Conservation (phyloP, 371 early-diverging fungal species). For the Entomophthora muscae region DNA sequence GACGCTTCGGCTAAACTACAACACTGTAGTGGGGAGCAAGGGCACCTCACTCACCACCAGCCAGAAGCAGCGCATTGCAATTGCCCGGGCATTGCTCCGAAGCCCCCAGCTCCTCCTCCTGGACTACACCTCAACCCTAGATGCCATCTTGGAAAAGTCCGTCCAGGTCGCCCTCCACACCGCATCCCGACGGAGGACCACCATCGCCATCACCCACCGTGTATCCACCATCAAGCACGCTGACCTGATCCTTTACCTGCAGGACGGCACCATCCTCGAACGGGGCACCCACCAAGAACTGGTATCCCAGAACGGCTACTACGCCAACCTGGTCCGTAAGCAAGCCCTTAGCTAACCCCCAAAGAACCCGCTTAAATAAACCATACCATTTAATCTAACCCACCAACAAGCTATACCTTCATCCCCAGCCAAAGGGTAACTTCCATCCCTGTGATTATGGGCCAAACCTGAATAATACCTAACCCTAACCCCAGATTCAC, state of each 20-base stretch:
- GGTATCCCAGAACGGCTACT: conserved; percentile 19
- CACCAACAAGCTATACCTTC: too few relatives aligned
- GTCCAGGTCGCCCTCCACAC: conserved; percentile 75
- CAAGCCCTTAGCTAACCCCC: conserved; percentile 13
- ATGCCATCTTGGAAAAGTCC: conserved; percentile 63
- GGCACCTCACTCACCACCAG: conserved; percentile 50
- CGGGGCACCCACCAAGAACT: conserved; percentile 63
- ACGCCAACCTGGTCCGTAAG: conserved; percentile 19
- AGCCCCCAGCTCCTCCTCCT: conserved; percentile 29
- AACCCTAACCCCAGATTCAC: conserved; percentile 17
- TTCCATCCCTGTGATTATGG: too few relatives aligned
- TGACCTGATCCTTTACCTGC: conserved; percentile 54
- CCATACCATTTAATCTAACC: too few relatives aligned
- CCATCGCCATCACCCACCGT: conserved; percentile 49
- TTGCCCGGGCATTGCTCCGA: conserved; percentile 45
- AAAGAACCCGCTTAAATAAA: too few relatives aligned
- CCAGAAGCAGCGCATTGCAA: conserved; percentile 47
- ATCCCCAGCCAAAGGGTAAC: too few relatives aligned
- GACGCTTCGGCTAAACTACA: conserved; percentile 45
- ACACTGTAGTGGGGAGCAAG: conserved; percentile 59
- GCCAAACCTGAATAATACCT: too few relatives aligned
- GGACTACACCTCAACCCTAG: conserved; percentile 38
- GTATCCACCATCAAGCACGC: conserved; percentile 53
- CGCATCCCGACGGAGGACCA: conserved; percentile 45
- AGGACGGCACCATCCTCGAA: conserved; percentile 59